Percentiles rank a stretch among this genome's conserved stretches.
These are phyloP conservation scores for Podospora anserina DNA, from an alignment of 495 filamentous ascomycete species.

Conservation along the genomic window DNA sequence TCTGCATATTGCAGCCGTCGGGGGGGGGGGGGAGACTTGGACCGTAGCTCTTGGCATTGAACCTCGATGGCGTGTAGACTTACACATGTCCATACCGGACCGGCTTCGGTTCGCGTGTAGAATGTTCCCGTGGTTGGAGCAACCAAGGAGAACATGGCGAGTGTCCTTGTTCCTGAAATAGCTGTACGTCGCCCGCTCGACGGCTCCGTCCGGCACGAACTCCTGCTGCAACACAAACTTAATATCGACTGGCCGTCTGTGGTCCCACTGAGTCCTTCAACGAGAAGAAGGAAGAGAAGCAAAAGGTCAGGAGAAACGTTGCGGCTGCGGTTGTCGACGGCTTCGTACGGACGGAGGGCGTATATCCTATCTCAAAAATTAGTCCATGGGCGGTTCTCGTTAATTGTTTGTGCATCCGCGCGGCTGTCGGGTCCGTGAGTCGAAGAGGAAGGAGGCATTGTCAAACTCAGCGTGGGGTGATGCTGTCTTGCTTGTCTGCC, in stretches of 20 bases:
- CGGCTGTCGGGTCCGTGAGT: slow-evolving; percentile 5
- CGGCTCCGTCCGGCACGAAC: neutral
- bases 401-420: slow-evolving; percentile 13
- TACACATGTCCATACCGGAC: neutral
- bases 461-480: neutral
- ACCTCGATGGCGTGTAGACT: neutral
- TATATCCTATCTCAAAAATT: neutral
- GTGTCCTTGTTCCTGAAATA: slow-evolving; percentile 3
- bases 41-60: neutral
- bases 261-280: neutral
- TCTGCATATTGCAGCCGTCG: neutral
- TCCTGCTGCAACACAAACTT: slow-evolving; percentile 1
- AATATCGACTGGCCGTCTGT: neutral
- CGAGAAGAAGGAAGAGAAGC: neutral
- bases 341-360: slow-evolving; percentile 7
- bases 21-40: neutral
- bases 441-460: slow-evolving; percentile 17
- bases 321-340: slow-evolving; percentile 7
- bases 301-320: neutral
- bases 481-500: neutral
- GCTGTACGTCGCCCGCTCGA: neutral
- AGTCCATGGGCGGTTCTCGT: neutral
- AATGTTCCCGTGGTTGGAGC: neutral
- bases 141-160: neutral
- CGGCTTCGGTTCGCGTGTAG: neutral